These are phyloP conservation scores for Heterobasidion occidentale DNA, from an alignment of 1,284 basidiomycete species.

Conservation along the genomic window DNA sequence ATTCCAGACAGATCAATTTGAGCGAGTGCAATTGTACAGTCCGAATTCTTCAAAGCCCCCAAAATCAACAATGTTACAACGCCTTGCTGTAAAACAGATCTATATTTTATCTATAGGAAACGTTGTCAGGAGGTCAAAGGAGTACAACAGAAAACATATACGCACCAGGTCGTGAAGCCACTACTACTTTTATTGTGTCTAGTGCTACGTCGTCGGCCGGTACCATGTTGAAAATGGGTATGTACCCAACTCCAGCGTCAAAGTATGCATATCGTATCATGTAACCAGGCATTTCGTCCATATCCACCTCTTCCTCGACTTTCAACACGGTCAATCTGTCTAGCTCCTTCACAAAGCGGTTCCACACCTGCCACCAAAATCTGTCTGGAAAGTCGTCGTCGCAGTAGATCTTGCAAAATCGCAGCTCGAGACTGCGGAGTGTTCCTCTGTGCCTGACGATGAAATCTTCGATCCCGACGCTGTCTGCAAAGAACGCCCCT, in stretches of 20 bases:
- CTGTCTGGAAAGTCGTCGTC: not conserved
- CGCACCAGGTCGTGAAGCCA: not conserved
- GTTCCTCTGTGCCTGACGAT: conserved; percentile 10
- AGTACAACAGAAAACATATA: not conserved
- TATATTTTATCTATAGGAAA: too few species aligned
- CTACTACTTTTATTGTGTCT: not conserved
- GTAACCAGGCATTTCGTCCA: not conserved
- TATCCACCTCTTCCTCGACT: not conserved
- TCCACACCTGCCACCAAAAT: not conserved
- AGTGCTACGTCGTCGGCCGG: not conserved
- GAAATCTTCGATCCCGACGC: conserved; percentile 13
- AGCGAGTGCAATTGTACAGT: too few species aligned
- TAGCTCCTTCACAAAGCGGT: not conserved
- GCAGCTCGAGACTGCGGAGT: not conserved
- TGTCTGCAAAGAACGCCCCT: conserved; percentile 11
- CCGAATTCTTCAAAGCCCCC: too few species aligned
- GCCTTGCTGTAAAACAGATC: too few species aligned
- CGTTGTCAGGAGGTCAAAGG: too few species aligned
- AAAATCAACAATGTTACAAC: too few species aligned
- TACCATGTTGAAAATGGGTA: not conserved
- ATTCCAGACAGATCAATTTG: too few species aligned
- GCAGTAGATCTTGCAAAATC: not conserved
- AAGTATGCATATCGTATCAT: not conserved
- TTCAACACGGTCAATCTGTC: not conserved
- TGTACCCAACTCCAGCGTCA: not conserved